Evolutionary conservation across 805 yeast species (phyloP).

Genomic region (Wickerhamiella siamensis): DNA sequence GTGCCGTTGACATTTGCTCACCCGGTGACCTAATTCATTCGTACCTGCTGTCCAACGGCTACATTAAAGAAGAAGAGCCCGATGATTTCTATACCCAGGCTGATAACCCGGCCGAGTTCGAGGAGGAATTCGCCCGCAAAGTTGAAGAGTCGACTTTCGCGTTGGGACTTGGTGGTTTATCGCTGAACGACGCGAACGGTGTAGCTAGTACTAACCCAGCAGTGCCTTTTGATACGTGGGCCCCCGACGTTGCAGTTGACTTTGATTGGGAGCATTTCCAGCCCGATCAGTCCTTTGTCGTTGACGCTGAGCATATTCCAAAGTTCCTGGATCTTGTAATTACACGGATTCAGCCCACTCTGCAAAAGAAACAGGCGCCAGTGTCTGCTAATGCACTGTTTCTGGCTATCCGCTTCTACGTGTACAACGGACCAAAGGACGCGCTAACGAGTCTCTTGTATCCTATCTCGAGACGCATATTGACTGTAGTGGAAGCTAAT

Average conservation of each 20-base stretch:
- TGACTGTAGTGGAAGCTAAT: conserved; percentile 21
- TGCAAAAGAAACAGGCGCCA: conserved; percentile 26
- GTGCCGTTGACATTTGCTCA: conserved; percentile 43
- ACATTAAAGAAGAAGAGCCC: conserved; percentile 7
- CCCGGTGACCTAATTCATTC: conserved; percentile 45
- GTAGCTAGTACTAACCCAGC: neutral
- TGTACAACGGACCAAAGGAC: conserved; percentile 23
- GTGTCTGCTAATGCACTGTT: conserved; percentile 31
- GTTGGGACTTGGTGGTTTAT: conserved; percentile 9
- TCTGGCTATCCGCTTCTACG: conserved; percentile 28
- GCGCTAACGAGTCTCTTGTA: conserved; percentile 22
- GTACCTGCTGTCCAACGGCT: conserved; percentile 33
- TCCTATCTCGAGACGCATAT: conserved; percentile 24
- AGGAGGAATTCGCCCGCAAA: conserved; percentile 11
- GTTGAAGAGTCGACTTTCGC: conserved; percentile 16
- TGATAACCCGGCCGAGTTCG: conserved; percentile 15
- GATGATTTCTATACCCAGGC: conserved; percentile 15
- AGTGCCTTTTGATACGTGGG: neutral
- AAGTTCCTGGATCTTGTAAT: conserved; percentile 27
- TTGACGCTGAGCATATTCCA: conserved; percentile 26
- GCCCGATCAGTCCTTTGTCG: conserved; percentile 29
- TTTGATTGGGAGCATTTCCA: conserved; percentile 30
- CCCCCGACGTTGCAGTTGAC: conserved; percentile 9
- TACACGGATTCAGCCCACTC: conserved; percentile 24
- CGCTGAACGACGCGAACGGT: neutral